Conservation (phyloP, 441 rosid genomes). For the Biscutella auriculata region DNA sequence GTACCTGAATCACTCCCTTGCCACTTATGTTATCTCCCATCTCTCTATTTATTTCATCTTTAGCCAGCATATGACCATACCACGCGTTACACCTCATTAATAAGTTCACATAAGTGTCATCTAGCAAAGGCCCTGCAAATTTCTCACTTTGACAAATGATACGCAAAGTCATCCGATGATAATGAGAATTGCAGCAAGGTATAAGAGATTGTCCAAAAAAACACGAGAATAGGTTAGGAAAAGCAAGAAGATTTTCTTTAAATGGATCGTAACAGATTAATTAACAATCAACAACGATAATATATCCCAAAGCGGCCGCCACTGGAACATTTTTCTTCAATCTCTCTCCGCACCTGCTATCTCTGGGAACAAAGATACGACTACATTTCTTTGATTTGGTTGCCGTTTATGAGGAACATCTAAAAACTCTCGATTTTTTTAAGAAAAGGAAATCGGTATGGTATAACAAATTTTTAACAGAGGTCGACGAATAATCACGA, state of each 20-base stretch:
- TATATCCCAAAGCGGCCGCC: no score
- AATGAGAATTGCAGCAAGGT: constrained; percentile 68
- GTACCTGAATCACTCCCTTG: constrained; percentile 80
- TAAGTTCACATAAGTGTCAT: constrained; percentile 65
- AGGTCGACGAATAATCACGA: no score
- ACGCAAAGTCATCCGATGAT: constrained; percentile 63
- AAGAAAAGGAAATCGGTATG: no score
- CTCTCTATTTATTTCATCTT: constrained; percentile 45
- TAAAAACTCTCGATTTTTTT: no score
- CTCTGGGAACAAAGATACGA: no score
- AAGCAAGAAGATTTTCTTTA: background rate
- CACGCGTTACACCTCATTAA: constrained; percentile 66
- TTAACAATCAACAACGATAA: no score
- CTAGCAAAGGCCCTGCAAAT: constrained; percentile 69
- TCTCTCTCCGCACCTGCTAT: no score
- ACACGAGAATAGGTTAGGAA: background rate
- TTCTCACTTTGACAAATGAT: constrained; percentile 61
- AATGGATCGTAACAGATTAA: background rate
- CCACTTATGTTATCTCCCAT: constrained; percentile 72
- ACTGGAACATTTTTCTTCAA: no score
- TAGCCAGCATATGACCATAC: constrained; percentile 66
- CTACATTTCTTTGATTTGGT: no score
- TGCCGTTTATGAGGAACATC: no score
- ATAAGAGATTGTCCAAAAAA: constrained; percentile 38
- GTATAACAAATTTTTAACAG: no score